Evolutionary conservation across 2,329 filamentous ascomycete genomes (phyloP).

Genomic region (Neofusicoccum parvum): DNA sequence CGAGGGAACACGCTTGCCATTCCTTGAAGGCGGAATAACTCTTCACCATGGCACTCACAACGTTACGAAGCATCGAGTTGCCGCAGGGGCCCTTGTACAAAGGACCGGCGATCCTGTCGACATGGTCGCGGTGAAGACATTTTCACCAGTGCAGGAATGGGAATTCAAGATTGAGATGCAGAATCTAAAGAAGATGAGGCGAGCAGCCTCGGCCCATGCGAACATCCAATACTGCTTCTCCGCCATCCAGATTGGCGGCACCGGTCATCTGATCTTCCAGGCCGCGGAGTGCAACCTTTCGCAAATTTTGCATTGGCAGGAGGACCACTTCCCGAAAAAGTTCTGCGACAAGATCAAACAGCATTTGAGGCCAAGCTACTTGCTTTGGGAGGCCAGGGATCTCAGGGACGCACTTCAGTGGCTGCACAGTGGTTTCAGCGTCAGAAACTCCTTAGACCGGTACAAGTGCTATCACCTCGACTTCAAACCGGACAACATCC

Average conservation of each 20-base stretch:
- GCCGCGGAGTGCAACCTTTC: conserved; percentile 4
- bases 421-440: not conserved
- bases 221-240: conserved; percentile 1
- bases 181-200: not conserved
- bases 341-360: not conserved
- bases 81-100: not conserved
- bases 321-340: not conserved
- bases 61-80: not conserved
- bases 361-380: not conserved
- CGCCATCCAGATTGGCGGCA: not conserved
- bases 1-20: not conserved
- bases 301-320: conserved; percentile 3
- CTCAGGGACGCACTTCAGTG: not conserved
- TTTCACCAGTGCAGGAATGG: not conserved
- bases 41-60: not conserved
- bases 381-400: conserved; percentile 4
- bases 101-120: not conserved
- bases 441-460: not conserved
- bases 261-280: conserved; percentile 1
- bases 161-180: not conserved
- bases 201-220: not conserved
- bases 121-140: not conserved
- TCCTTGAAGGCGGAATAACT: not conserved
- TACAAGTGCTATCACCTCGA: conserved; percentile 10
- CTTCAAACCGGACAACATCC: conserved; percentile 2